Percentiles rank a stretch among this genome's conserved stretches.
Conservation (phyloP, 495 filamentous ascomycete species). For the Talaromyces adpressus region DNA sequence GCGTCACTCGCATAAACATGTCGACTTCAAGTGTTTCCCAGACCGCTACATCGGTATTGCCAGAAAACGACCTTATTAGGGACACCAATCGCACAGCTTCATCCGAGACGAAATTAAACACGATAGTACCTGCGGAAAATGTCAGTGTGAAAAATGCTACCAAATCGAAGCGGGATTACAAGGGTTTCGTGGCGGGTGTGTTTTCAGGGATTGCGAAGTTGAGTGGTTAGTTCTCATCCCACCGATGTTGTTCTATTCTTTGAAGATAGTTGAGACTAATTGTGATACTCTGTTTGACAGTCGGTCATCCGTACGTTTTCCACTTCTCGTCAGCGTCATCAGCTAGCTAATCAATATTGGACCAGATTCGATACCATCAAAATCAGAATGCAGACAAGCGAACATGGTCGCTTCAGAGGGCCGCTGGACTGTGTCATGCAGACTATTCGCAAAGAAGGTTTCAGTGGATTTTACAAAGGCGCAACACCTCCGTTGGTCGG, state of each 20-base stretch:
- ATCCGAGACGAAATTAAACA: neutral
- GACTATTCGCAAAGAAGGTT: constrained; percentile 73
- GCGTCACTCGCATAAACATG: neutral
- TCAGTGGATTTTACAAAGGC: constrained; percentile 77
- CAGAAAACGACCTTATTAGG: constrained; percentile 28
- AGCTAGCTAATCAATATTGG: constrained; percentile 12
- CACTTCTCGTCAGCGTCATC: constrained; percentile 12
- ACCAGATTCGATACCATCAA: constrained; percentile 87
- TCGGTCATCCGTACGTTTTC: constrained; percentile 57
- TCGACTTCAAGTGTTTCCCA: neutral
- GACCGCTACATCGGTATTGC: constrained; percentile 2
- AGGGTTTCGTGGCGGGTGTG: constrained; percentile 89
- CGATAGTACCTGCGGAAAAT: neutral
- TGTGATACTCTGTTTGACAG: constrained; percentile 21
- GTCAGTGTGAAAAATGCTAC: neutral
- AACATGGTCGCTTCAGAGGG: constrained; percentile 67
- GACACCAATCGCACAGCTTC: neutral
- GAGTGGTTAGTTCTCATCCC: constrained; percentile 70
- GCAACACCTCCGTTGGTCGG: constrained; percentile 85
- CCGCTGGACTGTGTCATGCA: constrained; percentile 80
- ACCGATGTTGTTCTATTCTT: too few species aligned
- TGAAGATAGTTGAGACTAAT: neutral
- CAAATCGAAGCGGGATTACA: constrained; percentile 51
- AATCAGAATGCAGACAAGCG: constrained; percentile 87
- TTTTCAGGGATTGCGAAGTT: constrained; percentile 92